These are phyloP conservation scores for Dipteronia dyeriana DNA, from an alignment of 345 rosid genomes.

Conservation along the genomic window DNA sequence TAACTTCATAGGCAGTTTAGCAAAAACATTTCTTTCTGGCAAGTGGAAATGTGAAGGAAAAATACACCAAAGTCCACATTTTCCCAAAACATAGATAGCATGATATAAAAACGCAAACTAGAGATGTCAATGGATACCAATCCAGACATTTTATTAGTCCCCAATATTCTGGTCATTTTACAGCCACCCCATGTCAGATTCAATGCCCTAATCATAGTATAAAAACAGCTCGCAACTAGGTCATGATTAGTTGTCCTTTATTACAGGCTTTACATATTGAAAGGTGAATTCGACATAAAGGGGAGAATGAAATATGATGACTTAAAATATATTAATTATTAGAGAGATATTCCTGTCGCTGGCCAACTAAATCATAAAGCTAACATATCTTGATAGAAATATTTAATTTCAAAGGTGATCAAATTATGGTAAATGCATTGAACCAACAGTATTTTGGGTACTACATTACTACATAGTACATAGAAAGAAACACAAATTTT, in stretches of 20 bases:
- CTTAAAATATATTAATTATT: not conserved
- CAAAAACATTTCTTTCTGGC: constrained; percentile 7
- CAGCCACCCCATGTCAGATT: not conserved
- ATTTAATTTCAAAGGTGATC: not conserved
- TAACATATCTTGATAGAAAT: not conserved
- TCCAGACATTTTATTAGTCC: not conserved
- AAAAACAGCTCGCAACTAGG: not conserved
- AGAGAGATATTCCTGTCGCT: not conserved
- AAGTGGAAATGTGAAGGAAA: not conserved
- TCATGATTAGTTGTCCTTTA: not conserved
- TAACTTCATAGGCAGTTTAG: constrained; percentile 2
- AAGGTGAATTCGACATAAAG: not conserved
- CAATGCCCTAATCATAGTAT: not conserved
- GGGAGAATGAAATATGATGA: not conserved
- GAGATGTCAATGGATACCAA: not conserved
- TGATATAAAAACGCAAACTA: not conserved
- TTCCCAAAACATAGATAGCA: not conserved
- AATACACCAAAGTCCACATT: not conserved
- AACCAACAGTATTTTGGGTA: not conserved
- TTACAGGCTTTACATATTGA: not conserved
- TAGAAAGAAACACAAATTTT: not conserved
- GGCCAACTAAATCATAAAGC: not conserved
- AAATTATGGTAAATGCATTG: not conserved
- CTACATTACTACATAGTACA: not conserved
- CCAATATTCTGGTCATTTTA: not conserved